Conservation (phyloP, 148 eudicot genomes). For the Cornus florida region DNA sequence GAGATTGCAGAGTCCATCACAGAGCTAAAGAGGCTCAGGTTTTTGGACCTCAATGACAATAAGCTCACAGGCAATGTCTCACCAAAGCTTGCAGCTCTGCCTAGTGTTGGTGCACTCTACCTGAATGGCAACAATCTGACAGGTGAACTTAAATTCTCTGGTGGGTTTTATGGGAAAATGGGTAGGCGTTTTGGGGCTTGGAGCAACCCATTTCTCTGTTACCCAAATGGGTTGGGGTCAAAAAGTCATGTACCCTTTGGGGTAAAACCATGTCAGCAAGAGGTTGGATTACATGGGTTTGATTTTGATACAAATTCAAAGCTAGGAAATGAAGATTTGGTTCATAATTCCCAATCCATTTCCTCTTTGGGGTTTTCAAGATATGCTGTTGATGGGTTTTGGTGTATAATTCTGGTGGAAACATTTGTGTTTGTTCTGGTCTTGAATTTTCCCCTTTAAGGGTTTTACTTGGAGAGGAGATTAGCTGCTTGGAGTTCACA, state of each 20-base stretch:
- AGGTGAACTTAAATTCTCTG: conserved; percentile 62
- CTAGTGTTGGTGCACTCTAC: conserved; percentile 60
- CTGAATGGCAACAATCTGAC: conserved; percentile 72
- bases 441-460: conserved; percentile 22
- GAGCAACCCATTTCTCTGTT: conserved; percentile 76
- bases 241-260: conserved; percentile 47
- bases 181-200: conserved; percentile 84
- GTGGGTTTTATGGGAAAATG: conserved; percentile 61
- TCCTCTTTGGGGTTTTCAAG: conserved; percentile 49
- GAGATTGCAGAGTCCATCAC: conserved; percentile 63
- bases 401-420: conserved; percentile 38
- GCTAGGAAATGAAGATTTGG: conserved; percentile 20
- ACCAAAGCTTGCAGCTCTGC: conserved; percentile 46
- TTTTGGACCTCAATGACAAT: conserved; percentile 69
- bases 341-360: conserved; percentile 21
- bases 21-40: conserved; percentile 54
- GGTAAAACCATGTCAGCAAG: conserved; percentile 56
- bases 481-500: no score
- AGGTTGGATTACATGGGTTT: conserved; percentile 13
- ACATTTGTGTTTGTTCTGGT: conserved; percentile 29
- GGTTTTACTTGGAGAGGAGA: no score
- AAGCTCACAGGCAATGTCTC: conserved; percentile 63
- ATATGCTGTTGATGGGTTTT: conserved; percentile 35
- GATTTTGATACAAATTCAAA: conserved; percentile 22
- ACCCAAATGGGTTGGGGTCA: conserved; percentile 26